Base-by-base conservation (phyloP, 192 early-diverging fungal species). In the Bifiguratus adelaidae region DNA sequence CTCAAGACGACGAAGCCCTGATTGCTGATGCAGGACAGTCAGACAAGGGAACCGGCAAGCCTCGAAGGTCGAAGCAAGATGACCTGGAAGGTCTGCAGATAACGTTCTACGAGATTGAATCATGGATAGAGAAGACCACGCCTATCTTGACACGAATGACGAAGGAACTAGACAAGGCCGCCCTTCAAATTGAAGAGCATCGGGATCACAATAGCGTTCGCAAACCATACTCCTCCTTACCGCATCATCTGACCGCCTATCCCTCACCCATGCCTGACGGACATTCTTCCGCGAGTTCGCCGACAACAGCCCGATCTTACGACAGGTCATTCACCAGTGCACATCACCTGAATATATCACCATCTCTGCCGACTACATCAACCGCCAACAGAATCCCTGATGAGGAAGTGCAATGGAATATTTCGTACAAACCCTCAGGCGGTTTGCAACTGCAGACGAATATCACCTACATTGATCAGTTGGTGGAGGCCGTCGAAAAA, bases 81-180 rank as follows among this genome's bases (percentile, higher is more conserved):
- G 62, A 65, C 28, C 27, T 65, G 4, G 62, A 65, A 28, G 42
- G 51, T 7, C 36, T 65, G 19, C 62, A 65, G 53, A 65, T 65
- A 33, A 65, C 62, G 11, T 65, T 65, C 43, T 65, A 58, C 33
- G 62, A 65, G 34, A 65, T 65, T 38, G 62, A 65, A 30, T 44
- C 55, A 6, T 65, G 62, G 62, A 65, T 65, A 20, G 62, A 65
- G 24, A 58, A 59, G 35, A 65, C 62, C 3, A 53, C 51, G 1
- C 62, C 62, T 11, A 44, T 59, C 0, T 34, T 65, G 19, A 52
- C 33, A 20, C 41, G 62, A 4, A 65, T 65, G 62, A 65, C 56
- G n/a, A 53, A 46, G 25, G 62, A 65, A 43, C 52, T 65, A 12
- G 62, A 65, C 27, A 58, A 55, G 20, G 62, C 55, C 0, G 58